A percentile compares a stretch with the other conserved stretches of the same genome.
phyloP scores from a whole-genome alignment of 129 eudicot genomes.

The Mikania micrantha region DNA sequence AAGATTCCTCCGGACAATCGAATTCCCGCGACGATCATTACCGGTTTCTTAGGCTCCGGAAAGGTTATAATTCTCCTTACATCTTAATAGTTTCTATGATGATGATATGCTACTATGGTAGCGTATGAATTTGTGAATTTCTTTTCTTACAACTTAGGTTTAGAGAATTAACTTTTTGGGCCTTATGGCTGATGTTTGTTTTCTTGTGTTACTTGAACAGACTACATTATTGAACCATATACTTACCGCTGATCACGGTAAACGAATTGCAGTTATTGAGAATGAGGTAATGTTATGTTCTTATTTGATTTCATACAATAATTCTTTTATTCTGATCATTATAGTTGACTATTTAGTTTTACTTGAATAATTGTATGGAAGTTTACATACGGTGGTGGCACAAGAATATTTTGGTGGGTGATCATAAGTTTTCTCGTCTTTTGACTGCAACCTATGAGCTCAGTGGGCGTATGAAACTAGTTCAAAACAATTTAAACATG shows the following conservation, averaged over 20 bases:
- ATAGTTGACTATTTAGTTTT: not conserved
- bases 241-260: conserved; percentile 95
- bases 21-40: conserved; percentile 95
- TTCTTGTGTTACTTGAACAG: conserved; percentile 35
- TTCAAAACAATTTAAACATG: too few relatives aligned
- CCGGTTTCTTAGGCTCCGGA: conserved; percentile 96
- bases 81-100: not conserved
- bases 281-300: conserved; percentile 64
- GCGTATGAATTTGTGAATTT: not conserved
- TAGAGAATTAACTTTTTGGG: not conserved
- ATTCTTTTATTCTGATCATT: not conserved
- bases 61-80: conserved; percentile 39
- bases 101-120: not conserved
- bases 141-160: not conserved
- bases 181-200: not conserved
- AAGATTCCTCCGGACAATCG: conserved; percentile 84
- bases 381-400: not conserved
- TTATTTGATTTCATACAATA: not conserved
- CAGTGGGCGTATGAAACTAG: too few relatives aligned
- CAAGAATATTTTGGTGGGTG: not conserved
- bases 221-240: conserved; percentile 90
- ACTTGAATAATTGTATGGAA: not conserved
- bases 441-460: too few relatives aligned
- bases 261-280: conserved; percentile 95
- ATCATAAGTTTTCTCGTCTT: not conserved